A percentile compares a stretch with the other conserved stretches of the same genome.
phyloP scores from a whole-genome alignment of 371 early-diverging fungal species.

The Mucor sp. region DNA sequence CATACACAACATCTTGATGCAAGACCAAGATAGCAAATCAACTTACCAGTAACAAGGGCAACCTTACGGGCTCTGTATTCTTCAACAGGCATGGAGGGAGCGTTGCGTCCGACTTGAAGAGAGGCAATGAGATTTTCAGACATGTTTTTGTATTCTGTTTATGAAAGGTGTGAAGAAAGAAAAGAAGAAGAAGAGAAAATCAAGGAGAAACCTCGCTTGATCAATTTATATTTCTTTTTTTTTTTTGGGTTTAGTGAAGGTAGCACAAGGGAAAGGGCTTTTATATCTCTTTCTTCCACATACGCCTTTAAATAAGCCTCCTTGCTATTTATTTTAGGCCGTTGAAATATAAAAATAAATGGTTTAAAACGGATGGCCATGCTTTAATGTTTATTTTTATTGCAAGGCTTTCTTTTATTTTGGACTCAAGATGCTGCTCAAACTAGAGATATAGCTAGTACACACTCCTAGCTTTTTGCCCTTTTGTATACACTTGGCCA shows the following conservation, averaged over 20 bases:
- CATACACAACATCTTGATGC: not conserved
- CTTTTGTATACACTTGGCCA: too few relatives aligned
- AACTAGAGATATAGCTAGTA: not conserved
- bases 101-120: conserved; percentile 29
- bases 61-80: conserved; percentile 67
- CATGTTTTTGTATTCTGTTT: not conserved
- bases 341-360: not conserved
- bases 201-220: not conserved
- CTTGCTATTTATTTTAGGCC: not conserved
- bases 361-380: not conserved
- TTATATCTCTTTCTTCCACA: not conserved
- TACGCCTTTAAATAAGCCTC: not conserved
- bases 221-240: conserved; percentile 6
- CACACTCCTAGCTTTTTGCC: not conserved
- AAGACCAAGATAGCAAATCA: not conserved
- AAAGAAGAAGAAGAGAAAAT: not conserved
- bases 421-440: not conserved
- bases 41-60: conserved; percentile 66
- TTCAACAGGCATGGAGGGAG: conserved; percentile 43
- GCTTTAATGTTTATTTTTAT: conserved; percentile 3
- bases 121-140: conserved; percentile 22
- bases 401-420: not conserved
- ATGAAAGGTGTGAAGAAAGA: not conserved
- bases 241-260: conserved; percentile 1
- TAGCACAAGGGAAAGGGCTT: conserved; percentile 3